A percentile compares a stretch with the other conserved stretches of the same genome.
phyloP scores from a whole-genome alignment of 2,329 filamentous ascomycete species.

The Botrytis sinoallii region DNA sequence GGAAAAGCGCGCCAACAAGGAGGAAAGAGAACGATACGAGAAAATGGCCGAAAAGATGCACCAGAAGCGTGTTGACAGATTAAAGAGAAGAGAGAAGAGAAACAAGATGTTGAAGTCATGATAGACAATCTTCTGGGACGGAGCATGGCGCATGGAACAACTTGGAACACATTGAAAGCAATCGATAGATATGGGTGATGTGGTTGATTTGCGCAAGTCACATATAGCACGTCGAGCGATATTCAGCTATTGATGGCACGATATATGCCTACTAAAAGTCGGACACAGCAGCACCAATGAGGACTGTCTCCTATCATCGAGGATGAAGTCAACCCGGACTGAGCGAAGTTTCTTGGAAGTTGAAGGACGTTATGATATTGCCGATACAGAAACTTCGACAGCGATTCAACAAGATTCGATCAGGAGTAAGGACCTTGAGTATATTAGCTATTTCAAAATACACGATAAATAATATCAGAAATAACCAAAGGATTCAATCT shows the following conservation, averaged over 20 bases:
- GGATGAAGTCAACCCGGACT: background rate
- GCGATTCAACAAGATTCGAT: background rate
- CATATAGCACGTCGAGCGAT: background rate
- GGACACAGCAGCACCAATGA: background rate
- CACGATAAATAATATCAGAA: background rate
- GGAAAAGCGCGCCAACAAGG: constrained; percentile 82
- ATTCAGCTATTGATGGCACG: background rate
- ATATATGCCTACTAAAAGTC: background rate
- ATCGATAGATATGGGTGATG: background rate
- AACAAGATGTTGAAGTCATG: constrained; percentile 76
- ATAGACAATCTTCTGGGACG: constrained; percentile 28
- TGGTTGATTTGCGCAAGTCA: constrained; percentile 3
- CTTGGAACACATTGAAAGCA: background rate
- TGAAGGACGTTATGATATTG: background rate
- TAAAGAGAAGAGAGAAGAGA: constrained; percentile 95
- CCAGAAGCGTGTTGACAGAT: constrained; percentile 84
- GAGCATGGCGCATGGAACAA: constrained; percentile 13
- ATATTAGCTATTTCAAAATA: background rate
- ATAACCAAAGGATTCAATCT: background rate
- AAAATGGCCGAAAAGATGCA: constrained; percentile 98
- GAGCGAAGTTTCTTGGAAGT: background rate
- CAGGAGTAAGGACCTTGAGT: background rate
- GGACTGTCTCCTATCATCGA: background rate
- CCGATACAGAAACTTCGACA: background rate
- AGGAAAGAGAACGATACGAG: constrained; percentile 88